Evolutionary conservation across 331 rosid genomes (phyloP).

Genomic region (Cucumis variabilis): DNA sequence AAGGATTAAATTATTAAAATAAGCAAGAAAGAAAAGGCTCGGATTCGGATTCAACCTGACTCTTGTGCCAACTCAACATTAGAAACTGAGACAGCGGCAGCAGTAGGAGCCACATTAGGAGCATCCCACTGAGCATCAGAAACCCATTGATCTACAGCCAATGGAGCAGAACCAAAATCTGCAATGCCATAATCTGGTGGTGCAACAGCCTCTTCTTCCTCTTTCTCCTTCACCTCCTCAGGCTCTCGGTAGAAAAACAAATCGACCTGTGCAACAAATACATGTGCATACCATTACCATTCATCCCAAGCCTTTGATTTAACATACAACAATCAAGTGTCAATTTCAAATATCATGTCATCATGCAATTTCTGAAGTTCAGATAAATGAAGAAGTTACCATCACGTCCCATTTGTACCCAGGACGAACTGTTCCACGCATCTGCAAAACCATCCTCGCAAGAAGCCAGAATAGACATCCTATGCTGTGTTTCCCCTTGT

Average conservation of each 20-base stretch:
- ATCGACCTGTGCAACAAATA: conserved; percentile 62
- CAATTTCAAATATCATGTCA: neutral
- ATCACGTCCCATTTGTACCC: conserved; percentile 90
- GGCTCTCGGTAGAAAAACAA: conserved; percentile 82
- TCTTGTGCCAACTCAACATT: conserved; percentile 44
- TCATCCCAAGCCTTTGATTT: neutral
- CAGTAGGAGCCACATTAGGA: conserved; percentile 39
- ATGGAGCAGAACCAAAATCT: conserved; percentile 48
- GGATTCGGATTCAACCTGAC: conserved; percentile 34
- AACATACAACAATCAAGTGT: neutral
- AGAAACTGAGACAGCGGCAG: conserved; percentile 22
- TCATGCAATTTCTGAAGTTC: neutral
- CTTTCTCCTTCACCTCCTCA: conserved; percentile 65
- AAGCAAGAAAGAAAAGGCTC: neutral
- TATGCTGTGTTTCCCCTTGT: conserved; percentile 89
- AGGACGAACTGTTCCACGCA: conserved; percentile 75
- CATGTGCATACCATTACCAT: neutral
- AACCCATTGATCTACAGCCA: conserved; percentile 56
- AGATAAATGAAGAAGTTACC: conserved; percentile 44
- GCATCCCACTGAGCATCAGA: conserved; percentile 61
- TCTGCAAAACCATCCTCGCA: conserved; percentile 89
- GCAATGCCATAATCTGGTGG: conserved; percentile 57
- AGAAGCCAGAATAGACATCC: conserved; percentile 86
- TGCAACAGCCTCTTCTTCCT: conserved; percentile 68
- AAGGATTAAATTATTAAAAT: neutral